Conservation (phyloP, 192 early-diverging fungal species). For the Coemansia sp. region DNA sequence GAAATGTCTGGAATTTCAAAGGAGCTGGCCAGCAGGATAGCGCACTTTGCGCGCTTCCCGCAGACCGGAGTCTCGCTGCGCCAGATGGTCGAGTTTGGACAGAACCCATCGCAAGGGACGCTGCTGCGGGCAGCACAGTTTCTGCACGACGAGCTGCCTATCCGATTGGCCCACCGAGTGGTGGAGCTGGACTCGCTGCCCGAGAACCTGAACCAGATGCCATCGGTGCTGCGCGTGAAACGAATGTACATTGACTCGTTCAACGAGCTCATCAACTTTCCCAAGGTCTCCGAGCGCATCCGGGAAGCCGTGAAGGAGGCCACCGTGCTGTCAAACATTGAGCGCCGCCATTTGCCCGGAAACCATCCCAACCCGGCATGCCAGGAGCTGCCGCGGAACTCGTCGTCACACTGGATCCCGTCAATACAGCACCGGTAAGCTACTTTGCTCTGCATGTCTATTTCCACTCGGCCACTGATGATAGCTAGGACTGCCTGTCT, state of each 20-base stretch:
- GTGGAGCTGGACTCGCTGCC: constrained; percentile 92
- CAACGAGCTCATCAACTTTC: constrained; percentile 53
- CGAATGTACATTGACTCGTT: constrained; percentile 94
- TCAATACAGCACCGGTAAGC: constrained; percentile 49
- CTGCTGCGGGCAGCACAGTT: constrained; percentile 74
- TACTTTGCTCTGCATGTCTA: not conserved
- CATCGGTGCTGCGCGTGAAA: constrained; percentile 83
- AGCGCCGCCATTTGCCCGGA: constrained; percentile 30
- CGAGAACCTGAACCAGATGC: constrained; percentile 82
- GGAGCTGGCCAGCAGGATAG: constrained; percentile 66
- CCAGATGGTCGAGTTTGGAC: constrained; percentile 96
- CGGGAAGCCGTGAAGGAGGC: constrained; percentile 33
- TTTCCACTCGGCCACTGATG: too few species aligned
- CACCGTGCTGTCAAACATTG: constrained; percentile 11
- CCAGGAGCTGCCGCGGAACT: constrained; percentile 10
- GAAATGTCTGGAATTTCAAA: constrained; percentile 47
- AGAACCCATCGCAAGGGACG: constrained; percentile 69
- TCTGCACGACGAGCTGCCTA: constrained; percentile 86
- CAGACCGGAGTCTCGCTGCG: constrained; percentile 90
- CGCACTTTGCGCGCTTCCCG: constrained; percentile 75
- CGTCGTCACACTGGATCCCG: constrained; percentile 47
- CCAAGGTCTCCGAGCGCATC: constrained; percentile 34
- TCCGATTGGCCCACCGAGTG: constrained; percentile 88
- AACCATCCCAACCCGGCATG: constrained; percentile 23
- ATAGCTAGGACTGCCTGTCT: too few species aligned